These are phyloP conservation scores for Amaranthus palmeri DNA, from an alignment of 148 eudicot genomes.

Conservation along the genomic window DNA sequence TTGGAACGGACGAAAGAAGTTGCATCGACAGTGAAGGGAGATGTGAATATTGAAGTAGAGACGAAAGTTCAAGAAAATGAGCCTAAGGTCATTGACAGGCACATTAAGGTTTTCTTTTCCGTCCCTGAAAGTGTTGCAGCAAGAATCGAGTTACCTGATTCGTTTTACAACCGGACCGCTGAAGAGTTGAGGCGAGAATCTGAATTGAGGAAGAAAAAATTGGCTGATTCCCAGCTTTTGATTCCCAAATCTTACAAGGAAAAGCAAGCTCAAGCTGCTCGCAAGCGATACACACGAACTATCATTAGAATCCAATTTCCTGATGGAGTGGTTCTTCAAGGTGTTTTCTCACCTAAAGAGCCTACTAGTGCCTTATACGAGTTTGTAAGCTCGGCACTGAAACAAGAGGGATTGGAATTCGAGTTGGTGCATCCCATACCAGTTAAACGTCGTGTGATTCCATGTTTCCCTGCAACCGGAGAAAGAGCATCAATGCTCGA, in stretches of 20 bases:
- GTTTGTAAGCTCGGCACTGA: conserved; percentile 74
- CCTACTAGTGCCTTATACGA: conserved; percentile 73
- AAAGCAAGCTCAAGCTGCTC: conserved; percentile 86
- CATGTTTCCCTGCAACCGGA: conserved; percentile 63
- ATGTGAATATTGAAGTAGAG: conserved; percentile 43
- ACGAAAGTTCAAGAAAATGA: conserved; percentile 29
- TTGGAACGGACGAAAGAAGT: conserved; percentile 40
- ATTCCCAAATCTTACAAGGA: conserved; percentile 84
- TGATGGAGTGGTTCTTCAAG: conserved; percentile 97
- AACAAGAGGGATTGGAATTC: conserved; percentile 77
- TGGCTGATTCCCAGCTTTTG: conserved; percentile 81
- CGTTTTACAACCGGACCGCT: conserved; percentile 66
- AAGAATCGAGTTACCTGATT: conserved; percentile 80
- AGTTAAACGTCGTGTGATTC: conserved; percentile 66
- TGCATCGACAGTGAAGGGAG: conserved; percentile 32
- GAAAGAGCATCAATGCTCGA: conserved; percentile 51
- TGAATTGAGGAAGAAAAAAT: conserved; percentile 65
- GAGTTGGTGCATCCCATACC: conserved; percentile 70
- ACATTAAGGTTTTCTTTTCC: conserved; percentile 79
- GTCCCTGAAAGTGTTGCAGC: conserved; percentile 81
- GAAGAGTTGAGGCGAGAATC: conserved; percentile 87
- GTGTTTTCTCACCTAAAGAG: conserved; percentile 66
- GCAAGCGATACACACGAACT: conserved; percentile 52
- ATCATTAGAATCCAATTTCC: conserved; percentile 88
- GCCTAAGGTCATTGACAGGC: conserved; percentile 46